Percentiles rank a stretch among this genome's conserved stretches.
Conservation (phyloP, 2,329 filamentous ascomycete genomes). For the Exophiala phaeomuriformis region DNA sequence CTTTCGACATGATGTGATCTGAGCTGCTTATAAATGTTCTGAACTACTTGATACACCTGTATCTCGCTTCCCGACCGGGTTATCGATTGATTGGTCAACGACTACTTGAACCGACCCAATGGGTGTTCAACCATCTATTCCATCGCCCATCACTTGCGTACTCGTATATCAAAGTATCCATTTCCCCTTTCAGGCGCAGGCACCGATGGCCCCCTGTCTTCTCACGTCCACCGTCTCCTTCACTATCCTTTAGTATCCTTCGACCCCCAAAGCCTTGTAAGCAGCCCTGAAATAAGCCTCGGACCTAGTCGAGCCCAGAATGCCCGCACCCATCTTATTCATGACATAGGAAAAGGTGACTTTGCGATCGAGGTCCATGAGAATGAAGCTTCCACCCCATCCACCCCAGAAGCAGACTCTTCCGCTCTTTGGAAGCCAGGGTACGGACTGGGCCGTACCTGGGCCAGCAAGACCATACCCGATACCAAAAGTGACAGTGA, state of each 20-base stretch:
- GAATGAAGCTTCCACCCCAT: conserved; percentile 40
- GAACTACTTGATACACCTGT: no score
- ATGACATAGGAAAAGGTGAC: conserved; percentile 43
- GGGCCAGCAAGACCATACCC: conserved; percentile 36
- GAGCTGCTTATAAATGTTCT: no score
- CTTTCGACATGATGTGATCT: no score
- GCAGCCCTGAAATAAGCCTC: conserved; percentile 31
- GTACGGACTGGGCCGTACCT: conserved; percentile 20
- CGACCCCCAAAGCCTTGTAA: conserved; percentile 27
- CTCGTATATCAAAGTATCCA: no score
- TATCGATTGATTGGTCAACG: no score
- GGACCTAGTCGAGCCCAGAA: conserved; percentile 29
- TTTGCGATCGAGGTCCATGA: conserved; percentile 40
- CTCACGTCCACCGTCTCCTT: no score
- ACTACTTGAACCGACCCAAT: no score
- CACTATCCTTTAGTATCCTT: background rate
- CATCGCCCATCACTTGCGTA: no score
- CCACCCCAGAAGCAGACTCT: conserved; percentile 40
- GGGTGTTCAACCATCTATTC: no score
- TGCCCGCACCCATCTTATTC: conserved; percentile 38
- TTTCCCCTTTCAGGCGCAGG: no score
- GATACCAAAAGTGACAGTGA: conserved; percentile 37
- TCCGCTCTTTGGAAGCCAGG: conserved; percentile 31
- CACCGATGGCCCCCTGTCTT: no score
- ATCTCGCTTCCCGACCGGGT: no score